Evolutionary conservation across 768 basidiomycete species (phyloP), one percentile per base, ranked within the genome.

Genomic region (Amanita rubescens): DNA sequence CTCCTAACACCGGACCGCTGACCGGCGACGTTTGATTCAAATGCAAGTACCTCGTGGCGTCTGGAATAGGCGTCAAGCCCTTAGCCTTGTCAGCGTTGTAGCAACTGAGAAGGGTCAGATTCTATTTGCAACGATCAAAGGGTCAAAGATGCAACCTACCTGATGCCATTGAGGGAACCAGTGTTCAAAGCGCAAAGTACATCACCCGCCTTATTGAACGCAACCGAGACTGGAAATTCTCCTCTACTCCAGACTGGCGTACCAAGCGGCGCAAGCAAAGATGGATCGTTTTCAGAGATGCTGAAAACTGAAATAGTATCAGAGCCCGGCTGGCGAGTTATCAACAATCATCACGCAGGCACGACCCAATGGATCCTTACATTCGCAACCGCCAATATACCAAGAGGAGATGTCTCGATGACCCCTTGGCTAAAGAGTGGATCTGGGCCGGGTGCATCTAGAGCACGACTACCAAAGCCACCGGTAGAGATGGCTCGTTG

Each of bases 401-500:
- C 34, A 10, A 8, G 19, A n/a, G 27, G 9, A 20, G 48, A 49
- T 17, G 37, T 34, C 9, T 22, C 33, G 33, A 49, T 22, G 8
- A 34, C 32, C 25, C 48, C 48, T 24, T 49, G 48, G 25, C 33
- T 49, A 15, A 49, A 49, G 17, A 48, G 47, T 34, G 47, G 24
- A 30, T 48, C 47, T 17, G 27, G 27, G 14, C 14, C 30, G 22
- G 32, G 3, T 49, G n/a, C 4, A 11, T 19, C 22, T 1, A n/a
- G 12, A 20, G 14, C 48, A 22, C 37, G 48, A 24, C 17, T n/a
- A 33, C 48, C 48, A 15, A 14, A 10, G 14, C 48, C 34, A 9
- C 15, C n/a, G 32, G 46, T 34, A 12, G 30, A 2, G n/a, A 48
- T 48, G 27, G 27, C 46, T 24, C 20, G 42, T 38, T 65, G 56